Evolutionary conservation across 345 rosid species (phyloP).

Genomic region (Geranium brycei): DNA sequence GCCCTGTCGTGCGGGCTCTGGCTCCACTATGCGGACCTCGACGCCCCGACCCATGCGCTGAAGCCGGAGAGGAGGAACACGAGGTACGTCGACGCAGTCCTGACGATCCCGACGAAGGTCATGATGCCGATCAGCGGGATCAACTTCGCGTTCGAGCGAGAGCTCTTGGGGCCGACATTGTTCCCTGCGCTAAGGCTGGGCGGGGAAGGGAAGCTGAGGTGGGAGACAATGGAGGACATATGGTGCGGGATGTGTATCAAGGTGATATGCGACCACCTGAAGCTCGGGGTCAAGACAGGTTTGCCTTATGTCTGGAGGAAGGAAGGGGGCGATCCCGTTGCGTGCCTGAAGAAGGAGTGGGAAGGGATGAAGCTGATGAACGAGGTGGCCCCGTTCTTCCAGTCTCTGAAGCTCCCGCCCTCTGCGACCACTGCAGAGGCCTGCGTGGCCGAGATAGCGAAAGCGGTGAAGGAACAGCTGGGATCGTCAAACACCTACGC

Average conservation of each 20-base stretch:
- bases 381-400: slow-evolving; percentile 73
- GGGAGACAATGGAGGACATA: slow-evolving; percentile 93
- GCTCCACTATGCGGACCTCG: slow-evolving; percentile 82
- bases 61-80: slow-evolving; percentile 64
- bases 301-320: slow-evolving; percentile 85
- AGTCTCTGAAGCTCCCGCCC: slow-evolving; percentile 41
- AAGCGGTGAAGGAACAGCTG: slow-evolving; percentile 47
- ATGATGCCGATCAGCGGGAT: slow-evolving; percentile 80
- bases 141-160: slow-evolving; percentile 78
- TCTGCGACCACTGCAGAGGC: slow-evolving; percentile 54
- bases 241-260: slow-evolving; percentile 92
- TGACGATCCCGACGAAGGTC: slow-evolving; percentile 59
- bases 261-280: slow-evolving; percentile 65
- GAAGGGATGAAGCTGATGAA: slow-evolving; percentile 93
- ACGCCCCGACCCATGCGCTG: slow-evolving; percentile 95
- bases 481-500: slow-evolving; percentile 43
- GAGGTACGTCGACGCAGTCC: slow-evolving; percentile 68
- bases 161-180: slow-evolving; percentile 64
- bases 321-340: slow-evolving; percentile 69
- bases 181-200: slow-evolving; percentile 63
- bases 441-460: slow-evolving; percentile 60
- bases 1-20: slow-evolving; percentile 91
- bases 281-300: slow-evolving; percentile 72
- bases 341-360: slow-evolving; percentile 90
- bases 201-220: slow-evolving; percentile 78